Evolutionary conservation across 352 stramenopile genomes (phyloP), one percentile per base, ranked within the genome.

Genomic region (Phytophthora capsici): DNA sequence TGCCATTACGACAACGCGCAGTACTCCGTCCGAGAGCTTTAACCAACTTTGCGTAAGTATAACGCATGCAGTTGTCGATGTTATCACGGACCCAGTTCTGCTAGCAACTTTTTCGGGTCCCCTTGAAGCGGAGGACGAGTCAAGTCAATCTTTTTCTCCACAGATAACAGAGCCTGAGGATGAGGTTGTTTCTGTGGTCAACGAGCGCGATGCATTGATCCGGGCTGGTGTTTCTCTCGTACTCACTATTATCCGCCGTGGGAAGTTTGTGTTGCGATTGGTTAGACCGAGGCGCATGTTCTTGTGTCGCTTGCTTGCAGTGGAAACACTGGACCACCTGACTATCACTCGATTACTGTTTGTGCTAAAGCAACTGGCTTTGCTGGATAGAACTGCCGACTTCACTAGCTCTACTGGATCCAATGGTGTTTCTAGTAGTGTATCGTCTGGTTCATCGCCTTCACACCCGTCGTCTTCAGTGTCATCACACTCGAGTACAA

Each of bases 311-410:
- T 65, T 95, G 17, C 59, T 95, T 28, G 78, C 80, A 2, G 72
- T 92, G 4, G 82, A 91, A 49, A 91, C 84, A 16, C 50, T 95
- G 10, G 84, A 93, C 46, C 85, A 91, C 52, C 76, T 90, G 23
- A 95, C 84, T 7, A 72, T 93, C 22, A 77, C 69, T 1, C 73
- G 81, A 0, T 75, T 95, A 38, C 54, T 95, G 13, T 71, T 71
- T 14, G 62, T 95, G 12, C 46, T 95, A 9, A 84, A 89, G 63
- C 85, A 93, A 54, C 41, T 95, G 6, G 70, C 71, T 12, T 51
- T 83, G 3, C 55, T 91, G 16, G 78, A 91, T 23, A 60, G 22
- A 7, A 77, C 17, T 23, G 34, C 14, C 5, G 45, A 46, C 2
- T 46, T 40, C 14, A 63, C 26, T 25, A 53, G 3, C 30, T 49